Conservation (phyloP, 495 filamentous ascomycete species). For the Immersiella caudata region DNA sequence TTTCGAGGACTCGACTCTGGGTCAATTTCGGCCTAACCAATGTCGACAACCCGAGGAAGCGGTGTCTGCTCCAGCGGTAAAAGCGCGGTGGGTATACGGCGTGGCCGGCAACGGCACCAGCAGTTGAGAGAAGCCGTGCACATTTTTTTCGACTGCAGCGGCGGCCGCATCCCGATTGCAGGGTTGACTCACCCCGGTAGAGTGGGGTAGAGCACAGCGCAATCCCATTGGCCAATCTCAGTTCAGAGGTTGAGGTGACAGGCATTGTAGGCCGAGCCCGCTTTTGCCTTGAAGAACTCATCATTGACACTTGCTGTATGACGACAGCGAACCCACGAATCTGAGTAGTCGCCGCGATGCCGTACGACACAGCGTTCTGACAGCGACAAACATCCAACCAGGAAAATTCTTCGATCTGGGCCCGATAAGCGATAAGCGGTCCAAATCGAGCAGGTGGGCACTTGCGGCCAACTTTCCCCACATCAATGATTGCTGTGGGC, state of each 20-base stretch:
- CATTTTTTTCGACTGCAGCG: constrained; percentile 7
- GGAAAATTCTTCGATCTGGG: neutral
- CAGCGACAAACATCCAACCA: neutral
- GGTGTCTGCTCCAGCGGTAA: neutral
- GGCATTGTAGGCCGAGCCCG: neutral
- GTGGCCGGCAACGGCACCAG: neutral
- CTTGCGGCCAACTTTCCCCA: neutral
- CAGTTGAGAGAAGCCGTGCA: neutral
- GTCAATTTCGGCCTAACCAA: neutral
- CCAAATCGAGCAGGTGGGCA: neutral
- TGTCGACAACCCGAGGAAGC: neutral
- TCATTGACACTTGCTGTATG: neutral
- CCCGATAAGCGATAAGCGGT: neutral
- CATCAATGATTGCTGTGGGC: neutral
- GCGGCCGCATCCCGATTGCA: neutral
- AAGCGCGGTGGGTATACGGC: neutral
- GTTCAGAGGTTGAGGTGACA: neutral
- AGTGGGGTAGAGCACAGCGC: neutral
- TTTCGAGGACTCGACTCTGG: neutral
- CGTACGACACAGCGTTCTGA: neutral
- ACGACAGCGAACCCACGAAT: neutral
- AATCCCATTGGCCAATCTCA: constrained; percentile 2
- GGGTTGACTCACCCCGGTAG: constrained; percentile 6
- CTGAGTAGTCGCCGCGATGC: neutral
- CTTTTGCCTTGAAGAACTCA: no score